A percentile compares a stretch with the other conserved stretches of the same genome.
Evolutionary conservation across 2,329 filamentous ascomycete genomes (phyloP).

Genomic region (Botrytis pseudocinerea): DNA sequence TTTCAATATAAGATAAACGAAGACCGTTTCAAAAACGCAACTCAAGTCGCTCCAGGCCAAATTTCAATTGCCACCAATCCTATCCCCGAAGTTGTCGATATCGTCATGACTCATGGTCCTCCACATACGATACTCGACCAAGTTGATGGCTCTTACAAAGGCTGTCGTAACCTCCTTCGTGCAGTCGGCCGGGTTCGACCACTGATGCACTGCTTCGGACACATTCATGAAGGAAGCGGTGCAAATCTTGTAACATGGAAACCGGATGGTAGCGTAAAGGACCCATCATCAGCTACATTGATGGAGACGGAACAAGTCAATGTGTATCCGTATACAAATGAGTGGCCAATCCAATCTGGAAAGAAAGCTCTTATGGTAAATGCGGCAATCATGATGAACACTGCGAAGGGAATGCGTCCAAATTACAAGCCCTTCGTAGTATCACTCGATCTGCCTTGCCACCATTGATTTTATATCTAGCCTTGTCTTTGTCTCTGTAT

Average conservation of each 20-base stretch:
- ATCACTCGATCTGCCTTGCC: conserved; percentile 26
- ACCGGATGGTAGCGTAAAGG: conserved; percentile 33
- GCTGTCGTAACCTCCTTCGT: conserved; percentile 49
- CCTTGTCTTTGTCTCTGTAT: no score
- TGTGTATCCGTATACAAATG: conserved; percentile 42
- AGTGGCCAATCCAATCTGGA: conserved; percentile 41
- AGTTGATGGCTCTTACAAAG: conserved; percentile 40
- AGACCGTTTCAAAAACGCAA: conserved; percentile 29
- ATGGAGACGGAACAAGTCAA: conserved; percentile 42
- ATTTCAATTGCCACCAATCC: conserved; percentile 25
- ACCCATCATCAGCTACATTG: conserved; percentile 39
- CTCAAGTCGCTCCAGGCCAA: conserved; percentile 6
- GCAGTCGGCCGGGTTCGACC: conserved; percentile 49
- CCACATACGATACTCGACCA: conserved; percentile 41
- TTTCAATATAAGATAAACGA: conserved; percentile 31
- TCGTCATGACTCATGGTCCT: conserved; percentile 46
- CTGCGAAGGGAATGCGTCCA: conserved; percentile 29
- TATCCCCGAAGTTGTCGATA: conserved; percentile 38
- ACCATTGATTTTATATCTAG: neutral
- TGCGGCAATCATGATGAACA: conserved; percentile 49
- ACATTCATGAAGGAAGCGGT: conserved; percentile 61
- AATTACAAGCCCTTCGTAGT: conserved; percentile 34
- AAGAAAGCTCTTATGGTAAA: conserved; percentile 62
- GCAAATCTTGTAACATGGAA: conserved; percentile 55
- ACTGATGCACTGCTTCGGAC: conserved; percentile 57